Evolutionary conservation across 164 flowering plant species (phyloP), one percentile per base, ranked within the genome.

Genomic region (Stephania yunnanensis): DNA sequence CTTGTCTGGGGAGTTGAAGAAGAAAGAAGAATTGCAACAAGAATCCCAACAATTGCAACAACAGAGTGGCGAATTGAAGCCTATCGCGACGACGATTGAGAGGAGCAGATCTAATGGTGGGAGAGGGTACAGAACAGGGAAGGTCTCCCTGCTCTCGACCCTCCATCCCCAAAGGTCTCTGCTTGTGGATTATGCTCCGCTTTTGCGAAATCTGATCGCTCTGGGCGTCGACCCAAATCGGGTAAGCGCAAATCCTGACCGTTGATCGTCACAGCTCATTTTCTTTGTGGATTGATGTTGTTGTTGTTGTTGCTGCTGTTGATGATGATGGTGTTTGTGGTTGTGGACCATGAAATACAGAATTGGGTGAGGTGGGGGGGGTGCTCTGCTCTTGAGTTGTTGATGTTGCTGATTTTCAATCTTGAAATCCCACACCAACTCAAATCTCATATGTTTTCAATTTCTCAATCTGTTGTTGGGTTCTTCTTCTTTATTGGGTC

Each of bases 91-190:
- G 71, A 46, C 20, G 71, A 46, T 76, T 73, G 75, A 76, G 44
- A 74, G 82, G 0, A 69, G 72, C 68, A 72, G 78, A 71, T 81
- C 84, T 6, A 68, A 48, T 20, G 72, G 76, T 3, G 71, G 63
- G 5, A 67, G 76, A 7, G 73, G 68, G 17, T 81, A 81, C 69
- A 75, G 82, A 63, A 77, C 88, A 19, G 73, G 79, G 8, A 84
- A 84, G 78, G 86, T 80, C 4, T 50, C 85, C 84, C 89, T 8
- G 48, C 85, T 6, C 29, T 71, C 6, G 94, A 90, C 69, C 94
- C 97, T 2, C 92, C 94, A 0, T 90, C 97, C 50, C 94, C 94
- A 0, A 92, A 85, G 80, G 80, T 86, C 46, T 78, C 88, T 22
- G 87, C 80, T 7, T 89, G 94, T 68, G 86, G 91, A 3, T 61